Evolutionary conservation across 176 grass and related monocot species (phyloP).

Genomic region (Chrysopogon serrulatus): DNA sequence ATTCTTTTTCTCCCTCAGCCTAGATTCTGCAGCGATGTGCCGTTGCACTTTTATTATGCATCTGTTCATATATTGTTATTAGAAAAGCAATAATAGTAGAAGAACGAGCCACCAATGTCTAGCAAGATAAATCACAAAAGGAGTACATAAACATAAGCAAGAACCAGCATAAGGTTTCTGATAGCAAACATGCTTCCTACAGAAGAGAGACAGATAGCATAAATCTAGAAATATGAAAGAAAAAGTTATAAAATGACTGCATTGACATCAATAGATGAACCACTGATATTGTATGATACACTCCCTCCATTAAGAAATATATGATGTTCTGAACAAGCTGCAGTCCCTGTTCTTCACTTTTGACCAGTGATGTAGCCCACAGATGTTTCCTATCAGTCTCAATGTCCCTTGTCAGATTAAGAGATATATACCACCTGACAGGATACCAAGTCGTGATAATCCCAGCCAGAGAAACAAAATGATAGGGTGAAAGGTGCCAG

Average conservation of each 20-base stretch:
- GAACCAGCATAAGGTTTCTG: not conserved
- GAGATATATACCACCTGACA: not conserved
- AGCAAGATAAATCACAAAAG: conserved; percentile 3
- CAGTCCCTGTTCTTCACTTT: not conserved
- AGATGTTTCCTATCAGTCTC: not conserved
- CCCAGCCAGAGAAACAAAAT: not conserved
- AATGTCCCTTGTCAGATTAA: not conserved
- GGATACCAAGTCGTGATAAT: not conserved
- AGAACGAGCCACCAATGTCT: not conserved
- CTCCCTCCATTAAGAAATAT: not conserved
- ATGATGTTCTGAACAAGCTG: not conserved
- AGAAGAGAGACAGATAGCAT: not conserved
- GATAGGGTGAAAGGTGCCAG: not conserved
- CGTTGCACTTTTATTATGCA: conserved; percentile 77
- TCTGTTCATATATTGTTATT: conserved; percentile 34
- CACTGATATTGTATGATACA: not conserved
- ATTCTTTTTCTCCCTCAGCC: conserved; percentile 45
- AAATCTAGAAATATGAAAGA: not conserved
- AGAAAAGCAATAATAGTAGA: conserved; percentile 4
- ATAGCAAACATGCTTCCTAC: not conserved
- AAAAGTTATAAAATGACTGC: not conserved
- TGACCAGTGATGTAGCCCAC: not conserved
- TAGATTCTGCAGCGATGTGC: conserved; percentile 58
- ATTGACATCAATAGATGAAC: not conserved
- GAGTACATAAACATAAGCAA: conserved; percentile 7